Evolutionary conservation across 192 early-diverging fungal species (phyloP).

Genomic region (Entomortierella beljakovae): DNA sequence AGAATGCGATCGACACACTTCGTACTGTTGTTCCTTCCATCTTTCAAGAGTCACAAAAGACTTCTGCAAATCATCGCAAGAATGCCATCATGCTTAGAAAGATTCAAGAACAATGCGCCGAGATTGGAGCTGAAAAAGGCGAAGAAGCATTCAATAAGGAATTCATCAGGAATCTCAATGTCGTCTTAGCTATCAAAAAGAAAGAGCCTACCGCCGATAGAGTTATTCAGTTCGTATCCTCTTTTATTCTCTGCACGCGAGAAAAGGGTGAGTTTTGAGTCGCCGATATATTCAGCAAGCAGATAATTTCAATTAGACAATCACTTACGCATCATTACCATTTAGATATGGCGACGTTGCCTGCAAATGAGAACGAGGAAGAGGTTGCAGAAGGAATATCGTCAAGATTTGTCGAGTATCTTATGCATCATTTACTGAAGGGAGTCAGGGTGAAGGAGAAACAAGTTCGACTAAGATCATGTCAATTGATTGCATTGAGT

Average conservation of each 20-base stretch:
- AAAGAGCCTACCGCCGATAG: slow-evolving; percentile 77
- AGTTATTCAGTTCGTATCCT: slow-evolving; percentile 78
- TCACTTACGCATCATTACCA: background rate
- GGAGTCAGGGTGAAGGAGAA: slow-evolving; percentile 88
- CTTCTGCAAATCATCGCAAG: slow-evolving; percentile 74
- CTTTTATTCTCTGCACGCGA: slow-evolving; percentile 77
- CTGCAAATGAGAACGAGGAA: slow-evolving; percentile 52
- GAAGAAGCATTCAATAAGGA: slow-evolving; percentile 81
- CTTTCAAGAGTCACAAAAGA: slow-evolving; percentile 81
- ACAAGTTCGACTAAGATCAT: slow-evolving; percentile 77
- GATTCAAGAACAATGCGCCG: slow-evolving; percentile 70
- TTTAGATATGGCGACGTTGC: slow-evolving; percentile 40
- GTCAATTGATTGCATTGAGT: slow-evolving; percentile 80
- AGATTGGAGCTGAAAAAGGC: slow-evolving; percentile 55
- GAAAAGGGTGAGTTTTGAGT: slow-evolving; percentile 62
- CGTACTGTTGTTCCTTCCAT: slow-evolving; percentile 68
- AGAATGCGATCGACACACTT: slow-evolving; percentile 47
- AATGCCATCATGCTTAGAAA: slow-evolving; percentile 80
- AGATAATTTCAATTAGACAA: background rate
- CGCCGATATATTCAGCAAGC: background rate
- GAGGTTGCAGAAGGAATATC: slow-evolving; percentile 66
- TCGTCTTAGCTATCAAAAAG: slow-evolving; percentile 80
- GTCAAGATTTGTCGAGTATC: slow-evolving; percentile 75
- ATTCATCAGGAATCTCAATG: slow-evolving; percentile 84
- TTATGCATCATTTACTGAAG: slow-evolving; percentile 77